phyloP scores from a whole-genome alignment of 805 yeast species.

The Cyberlindnera lachancei region DNA sequence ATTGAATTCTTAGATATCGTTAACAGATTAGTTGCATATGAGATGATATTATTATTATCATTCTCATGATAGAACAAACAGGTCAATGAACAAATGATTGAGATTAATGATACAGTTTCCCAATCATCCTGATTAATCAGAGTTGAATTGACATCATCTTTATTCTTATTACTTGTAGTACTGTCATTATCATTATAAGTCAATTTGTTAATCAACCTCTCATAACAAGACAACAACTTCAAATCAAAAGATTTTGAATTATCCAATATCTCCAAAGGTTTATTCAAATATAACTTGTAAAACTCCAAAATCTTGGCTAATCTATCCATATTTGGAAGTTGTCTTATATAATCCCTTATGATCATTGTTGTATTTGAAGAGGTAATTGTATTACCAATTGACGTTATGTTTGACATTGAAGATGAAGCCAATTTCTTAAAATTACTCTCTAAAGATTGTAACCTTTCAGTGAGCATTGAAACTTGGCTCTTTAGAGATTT shows the following conservation, averaged over 20 bases:
- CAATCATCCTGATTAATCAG: constrained; percentile 6
- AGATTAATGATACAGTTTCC: constrained; percentile 12
- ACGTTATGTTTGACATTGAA: no score
- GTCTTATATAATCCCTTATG: background rate
- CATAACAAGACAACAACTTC: constrained; percentile 2
- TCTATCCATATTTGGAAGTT: constrained; percentile 4
- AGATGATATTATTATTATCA: constrained; percentile 1
- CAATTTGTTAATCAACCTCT: no score
- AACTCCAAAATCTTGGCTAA: constrained; percentile 4
- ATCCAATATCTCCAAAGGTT: constrained; percentile 13
- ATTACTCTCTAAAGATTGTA: constrained; percentile 11
- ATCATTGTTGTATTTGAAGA: background rate
- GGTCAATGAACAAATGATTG: constrained; percentile 13
- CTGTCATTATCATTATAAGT: no score
- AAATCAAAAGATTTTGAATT: constrained; percentile 4
- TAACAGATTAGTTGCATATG: constrained; percentile 9
- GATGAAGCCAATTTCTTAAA: constrained; percentile 4
- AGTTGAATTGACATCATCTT: background rate
- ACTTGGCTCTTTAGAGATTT: constrained; percentile 13
- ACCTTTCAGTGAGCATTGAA: constrained; percentile 8
- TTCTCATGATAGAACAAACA: constrained; percentile 12
- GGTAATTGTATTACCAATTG: no score
- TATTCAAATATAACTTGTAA: constrained; percentile 10
- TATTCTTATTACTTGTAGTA: no score
- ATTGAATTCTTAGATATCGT: constrained; percentile 15